A percentile compares a stretch with the other conserved stretches of the same genome.
phyloP scores from a whole-genome alignment of 2,329 filamentous ascomycete genomes.

The Acephala macrosclerotiorum region DNA sequence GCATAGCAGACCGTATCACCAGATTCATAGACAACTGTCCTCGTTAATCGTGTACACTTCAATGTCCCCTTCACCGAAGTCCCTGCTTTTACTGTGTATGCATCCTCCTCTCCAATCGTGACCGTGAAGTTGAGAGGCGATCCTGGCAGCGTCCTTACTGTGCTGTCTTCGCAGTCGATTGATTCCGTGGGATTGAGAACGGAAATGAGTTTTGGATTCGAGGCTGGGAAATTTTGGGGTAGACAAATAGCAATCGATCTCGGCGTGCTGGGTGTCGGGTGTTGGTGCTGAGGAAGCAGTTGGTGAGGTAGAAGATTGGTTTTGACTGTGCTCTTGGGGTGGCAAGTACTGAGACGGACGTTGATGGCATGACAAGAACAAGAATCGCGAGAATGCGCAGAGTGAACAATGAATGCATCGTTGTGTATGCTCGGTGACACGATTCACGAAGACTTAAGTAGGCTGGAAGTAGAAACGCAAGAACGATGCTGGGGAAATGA shows the following conservation, averaged over 20 bases:
- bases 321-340: neutral
- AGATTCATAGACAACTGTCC: conserved; percentile 5
- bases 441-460: too few species aligned
- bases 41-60: conserved; percentile 7
- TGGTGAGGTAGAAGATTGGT: neutral
- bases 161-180: conserved; percentile 14
- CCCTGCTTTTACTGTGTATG: neutral
- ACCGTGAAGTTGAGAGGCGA: neutral
- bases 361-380: neutral
- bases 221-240: neutral
- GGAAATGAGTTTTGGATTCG: neutral
- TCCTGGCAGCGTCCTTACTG: neutral
- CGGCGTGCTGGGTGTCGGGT: neutral
- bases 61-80: neutral
- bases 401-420: neutral
- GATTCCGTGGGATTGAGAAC: neutral
- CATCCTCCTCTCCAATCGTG: neutral
- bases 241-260: neutral
- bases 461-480: too few species aligned
- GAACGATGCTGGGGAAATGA: too few species aligned
- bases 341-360: neutral
- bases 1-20: conserved; percentile 1
- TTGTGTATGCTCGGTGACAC: neutral
- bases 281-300: conserved; percentile 1
- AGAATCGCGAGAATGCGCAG: neutral